Evolutionary conservation across 2,329 filamentous ascomycete species (phyloP), one percentile per base, ranked within the genome.

Genomic region (Aspergillus proliferans): DNA sequence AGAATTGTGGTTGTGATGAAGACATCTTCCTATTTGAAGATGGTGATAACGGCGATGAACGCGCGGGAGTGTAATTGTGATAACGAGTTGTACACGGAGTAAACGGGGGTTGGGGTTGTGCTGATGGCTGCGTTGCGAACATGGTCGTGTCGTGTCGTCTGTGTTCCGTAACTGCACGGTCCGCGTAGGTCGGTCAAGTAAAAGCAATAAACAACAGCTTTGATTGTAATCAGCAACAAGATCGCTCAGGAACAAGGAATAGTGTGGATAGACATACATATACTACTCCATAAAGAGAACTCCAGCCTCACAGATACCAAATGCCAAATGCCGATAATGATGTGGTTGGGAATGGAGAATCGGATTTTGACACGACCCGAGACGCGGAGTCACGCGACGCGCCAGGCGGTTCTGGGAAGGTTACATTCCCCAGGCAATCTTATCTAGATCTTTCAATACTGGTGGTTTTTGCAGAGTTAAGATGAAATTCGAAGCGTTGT

Each of bases 51-150:
- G 61, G 61, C 8, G 62, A 64, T 34, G 62, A 52, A 9, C 49
- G 57, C 7, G 38, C 33, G 9, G 64, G 61, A 3, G 54, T 48
- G 51, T 57, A 63, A 36, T 58, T 56, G 10, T 40, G 18, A 19
- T 22, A 21, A 10, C 19, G 38, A 19, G 18, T 4, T 19, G 38
- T 12, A 40, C 15, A 6, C 18, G 38, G n/a, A 19, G 38, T 21
- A 21, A 12, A 21, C 48, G 30, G 56, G 54, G 12, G 54, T 58
- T 26, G 57, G 54, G 28, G 54, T 46, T 28, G 57, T 38, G 51
- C 50, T 26, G 54, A 45, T 18, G 61, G 57, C 5, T 22, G 38
- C 53, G 63, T 49, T 39, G 62, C 61, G 54, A 66, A 67, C 65
- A 68, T 67, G 33, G 43, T 38, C 18, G 47, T 50, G 49, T 53